Percentiles rank a stretch among this genome's conserved stretches.
Conservation (phyloP, 208 protist species). For the Leishmania guyanensis region DNA sequence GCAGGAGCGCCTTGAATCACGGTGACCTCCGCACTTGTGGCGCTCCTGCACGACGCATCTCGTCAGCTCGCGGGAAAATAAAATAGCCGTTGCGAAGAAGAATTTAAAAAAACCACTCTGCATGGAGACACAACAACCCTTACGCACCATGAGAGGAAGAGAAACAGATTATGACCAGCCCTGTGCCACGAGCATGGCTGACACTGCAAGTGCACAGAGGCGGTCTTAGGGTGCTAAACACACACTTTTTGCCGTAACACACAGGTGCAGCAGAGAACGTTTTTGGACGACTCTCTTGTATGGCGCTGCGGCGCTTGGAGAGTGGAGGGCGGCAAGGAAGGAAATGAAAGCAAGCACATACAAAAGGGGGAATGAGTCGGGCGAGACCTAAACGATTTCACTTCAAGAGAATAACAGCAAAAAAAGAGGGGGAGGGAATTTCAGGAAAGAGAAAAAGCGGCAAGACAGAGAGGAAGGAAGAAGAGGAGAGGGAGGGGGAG, state of each 20-base stretch:
- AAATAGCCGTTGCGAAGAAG: neutral
- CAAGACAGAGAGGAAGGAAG: neutral
- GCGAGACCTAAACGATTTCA: neutral
- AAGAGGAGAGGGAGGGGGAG: neutral
- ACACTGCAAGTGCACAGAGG: neutral
- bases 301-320: neutral
- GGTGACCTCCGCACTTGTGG: neutral
- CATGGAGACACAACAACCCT: neutral
- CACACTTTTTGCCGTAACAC: neutral
- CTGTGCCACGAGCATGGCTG: neutral
- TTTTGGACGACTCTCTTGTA: neutral
- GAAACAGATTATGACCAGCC: neutral
- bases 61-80: neutral
- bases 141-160: neutral
- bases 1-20: neutral
- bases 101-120: neutral
- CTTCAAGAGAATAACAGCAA: neutral
- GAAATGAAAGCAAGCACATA: neutral
- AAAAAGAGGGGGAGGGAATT: neutral
- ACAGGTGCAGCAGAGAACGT: neutral
- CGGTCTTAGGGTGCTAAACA: neutral
- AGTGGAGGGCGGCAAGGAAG: neutral
- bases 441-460: neutral
- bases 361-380: neutral
- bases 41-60: neutral